Base-by-base conservation (phyloP, 1,284 basidiomycete species). In the Marasmius sp. region DNA sequence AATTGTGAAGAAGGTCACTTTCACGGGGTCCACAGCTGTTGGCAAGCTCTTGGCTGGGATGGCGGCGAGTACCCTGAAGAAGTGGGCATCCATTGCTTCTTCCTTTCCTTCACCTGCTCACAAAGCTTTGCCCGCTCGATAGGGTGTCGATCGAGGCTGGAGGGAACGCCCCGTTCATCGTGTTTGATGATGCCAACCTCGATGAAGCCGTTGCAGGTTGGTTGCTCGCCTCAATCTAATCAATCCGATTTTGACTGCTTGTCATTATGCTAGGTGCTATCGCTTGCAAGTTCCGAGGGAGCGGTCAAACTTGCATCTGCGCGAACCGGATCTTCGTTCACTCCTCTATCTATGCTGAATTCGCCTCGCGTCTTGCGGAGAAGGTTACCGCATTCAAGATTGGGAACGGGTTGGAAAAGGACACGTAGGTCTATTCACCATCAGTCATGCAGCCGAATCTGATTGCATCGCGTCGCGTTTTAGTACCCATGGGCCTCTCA, bases 181-280 rank as follows among this genome's bases (percentile, higher is more conserved):
- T 99, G 8, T 99, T 99, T 72, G 93, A 95, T 64, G 97, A 99
- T 71, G 96, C 96, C 0, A 91, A 99, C 72, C 84, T 99, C 58
- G 93, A 95, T 64, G 89, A 91, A 58, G 97, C 97, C 33, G 93
- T 99, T n/a, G 89, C 91, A 65, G 87, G 90, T 88, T 63, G 36
- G 72, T 43, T 38, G 6, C 49, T 16, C 27, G 6, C n/a, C 11
- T 45, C 4, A 45, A 27, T n/a, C 3, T 33, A 16, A 20, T 49
- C 10, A 27, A 9, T 36, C 16, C 6, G 27, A 48, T 55, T 18
- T 34, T 22, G 34, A 38, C 14, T 36, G 6, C 22, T 55, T 16
- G n/a, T 11, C 39, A 36, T 38, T 22, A 18, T 53, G 54, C 2
- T 65, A 92, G 95, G 82, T 56, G 93, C 93, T 5, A 84, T 97